These are phyloP conservation scores for Exophiala oligosperma DNA, from an alignment of 2,329 filamentous ascomycete species.

Conservation along the genomic window DNA sequence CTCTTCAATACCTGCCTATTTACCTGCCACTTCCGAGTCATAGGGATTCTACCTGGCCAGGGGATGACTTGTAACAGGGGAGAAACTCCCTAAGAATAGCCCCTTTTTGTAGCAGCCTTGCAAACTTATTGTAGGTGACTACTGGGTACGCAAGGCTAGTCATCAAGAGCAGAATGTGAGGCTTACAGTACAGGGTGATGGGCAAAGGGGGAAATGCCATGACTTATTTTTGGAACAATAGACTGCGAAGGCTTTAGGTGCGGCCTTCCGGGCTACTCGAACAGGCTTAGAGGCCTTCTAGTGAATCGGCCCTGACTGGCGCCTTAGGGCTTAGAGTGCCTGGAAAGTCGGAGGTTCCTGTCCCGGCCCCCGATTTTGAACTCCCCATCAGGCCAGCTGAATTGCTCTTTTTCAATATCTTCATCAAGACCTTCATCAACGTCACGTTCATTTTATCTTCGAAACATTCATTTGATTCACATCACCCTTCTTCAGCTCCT, in stretches of 20 bases:
- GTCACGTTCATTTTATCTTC: background rate
- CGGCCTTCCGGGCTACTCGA: background rate
- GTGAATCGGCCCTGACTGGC: background rate
- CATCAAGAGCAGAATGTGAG: background rate
- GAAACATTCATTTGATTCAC: background rate
- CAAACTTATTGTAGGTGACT: no score
- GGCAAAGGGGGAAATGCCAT: background rate
- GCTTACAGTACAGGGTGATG: background rate
- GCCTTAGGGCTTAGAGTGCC: background rate
- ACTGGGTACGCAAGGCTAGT: no score
- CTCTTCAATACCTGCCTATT: no score
- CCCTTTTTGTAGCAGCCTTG: no score
- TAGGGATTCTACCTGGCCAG: no score
- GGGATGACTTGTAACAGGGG: no score
- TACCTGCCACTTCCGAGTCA: no score
- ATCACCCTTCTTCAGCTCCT: background rate
- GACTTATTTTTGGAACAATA: background rate
- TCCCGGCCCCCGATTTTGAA: background rate
- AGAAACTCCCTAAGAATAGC: no score
- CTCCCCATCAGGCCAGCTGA: background rate
- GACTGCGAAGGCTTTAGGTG: background rate
- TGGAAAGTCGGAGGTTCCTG: background rate
- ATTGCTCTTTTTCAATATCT: background rate
- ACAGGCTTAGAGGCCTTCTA: background rate
- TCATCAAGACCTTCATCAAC: background rate